Conservation (phyloP, 164 flowering plant genomes). For the Vitis rotundifolia region DNA sequence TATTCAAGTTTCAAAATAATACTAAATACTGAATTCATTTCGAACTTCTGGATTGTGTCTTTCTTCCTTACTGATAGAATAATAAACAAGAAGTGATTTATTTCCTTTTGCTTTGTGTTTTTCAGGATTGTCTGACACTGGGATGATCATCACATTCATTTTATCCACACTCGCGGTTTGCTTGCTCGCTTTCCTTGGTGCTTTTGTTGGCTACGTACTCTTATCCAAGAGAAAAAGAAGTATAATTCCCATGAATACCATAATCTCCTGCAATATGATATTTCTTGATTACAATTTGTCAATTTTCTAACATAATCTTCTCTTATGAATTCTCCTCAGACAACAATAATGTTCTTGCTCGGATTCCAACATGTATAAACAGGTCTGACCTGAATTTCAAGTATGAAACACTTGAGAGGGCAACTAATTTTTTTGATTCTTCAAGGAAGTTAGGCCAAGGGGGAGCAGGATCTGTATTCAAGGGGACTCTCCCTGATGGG, state of each 20-base stretch:
- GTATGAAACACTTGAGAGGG: slow-evolving; percentile 35
- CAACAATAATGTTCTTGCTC: not conserved
- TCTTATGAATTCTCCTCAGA: not conserved
- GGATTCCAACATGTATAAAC: not conserved
- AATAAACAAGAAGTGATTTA: not conserved
- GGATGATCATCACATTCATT: not conserved
- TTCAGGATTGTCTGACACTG: not conserved
- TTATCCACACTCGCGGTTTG: not conserved
- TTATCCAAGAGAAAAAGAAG: slow-evolving; percentile 19
- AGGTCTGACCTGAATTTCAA: slow-evolving; percentile 22
- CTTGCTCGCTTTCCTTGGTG: slow-evolving; percentile 16
- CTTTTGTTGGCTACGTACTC: slow-evolving; percentile 14
- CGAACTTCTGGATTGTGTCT: not conserved
- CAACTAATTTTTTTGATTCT: slow-evolving; percentile 25
- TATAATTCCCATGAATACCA: not conserved
- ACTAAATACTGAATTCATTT: no score
- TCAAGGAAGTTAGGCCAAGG: slow-evolving; percentile 39
- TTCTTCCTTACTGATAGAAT: not conserved
- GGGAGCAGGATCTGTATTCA: slow-evolving; percentile 40
- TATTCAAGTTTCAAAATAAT: no score
- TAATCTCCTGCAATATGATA: not conserved
- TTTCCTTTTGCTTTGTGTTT: not conserved
- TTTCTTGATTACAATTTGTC: not conserved
- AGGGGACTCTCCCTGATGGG: slow-evolving; percentile 53
- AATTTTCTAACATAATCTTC: not conserved